These are phyloP conservation scores for Mycena amicta DNA, from an alignment of 768 basidiomycete genomes.

Conservation along the genomic window DNA sequence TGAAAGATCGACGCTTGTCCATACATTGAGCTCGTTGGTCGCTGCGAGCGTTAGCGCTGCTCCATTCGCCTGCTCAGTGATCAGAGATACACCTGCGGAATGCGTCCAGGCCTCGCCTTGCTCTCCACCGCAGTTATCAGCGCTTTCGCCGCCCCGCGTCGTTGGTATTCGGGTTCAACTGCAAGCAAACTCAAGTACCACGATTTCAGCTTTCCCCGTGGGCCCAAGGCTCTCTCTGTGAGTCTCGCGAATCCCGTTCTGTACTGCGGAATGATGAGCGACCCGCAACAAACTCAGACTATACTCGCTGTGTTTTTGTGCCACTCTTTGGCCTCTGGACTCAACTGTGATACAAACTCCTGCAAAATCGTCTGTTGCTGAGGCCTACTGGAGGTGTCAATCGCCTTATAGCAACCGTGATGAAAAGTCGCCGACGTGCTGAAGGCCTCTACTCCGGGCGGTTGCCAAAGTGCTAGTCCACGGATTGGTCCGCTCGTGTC, in stretches of 20 bases:
- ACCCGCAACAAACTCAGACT: conserved; percentile 2
- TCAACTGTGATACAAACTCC: conserved; percentile 8
- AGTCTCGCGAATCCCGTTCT: conserved; percentile 14
- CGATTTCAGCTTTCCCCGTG: conserved; percentile 16
- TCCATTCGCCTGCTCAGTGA: conserved; percentile 2
- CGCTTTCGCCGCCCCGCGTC: conserved; percentile 12
- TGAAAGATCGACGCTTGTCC: not conserved
- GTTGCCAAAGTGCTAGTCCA: conserved; percentile 21
- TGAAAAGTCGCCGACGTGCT: conserved; percentile 18
- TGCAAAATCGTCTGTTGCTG: conserved; percentile 6
- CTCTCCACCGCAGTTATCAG: conserved; percentile 14
- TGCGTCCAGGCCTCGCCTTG: conserved; percentile 6
- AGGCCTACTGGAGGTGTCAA: not conserved
- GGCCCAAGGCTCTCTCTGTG: conserved; percentile 20
- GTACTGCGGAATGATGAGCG: conserved; percentile 9
- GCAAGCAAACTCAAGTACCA: conserved; percentile 21
- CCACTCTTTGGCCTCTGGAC: conserved; percentile 15
- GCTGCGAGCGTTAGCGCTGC: conserved; percentile 15
- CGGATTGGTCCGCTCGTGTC: conserved; percentile 11
- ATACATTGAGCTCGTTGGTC: conserved; percentile 21
- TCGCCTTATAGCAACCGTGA: not conserved
- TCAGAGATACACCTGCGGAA: not conserved
- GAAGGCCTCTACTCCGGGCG: conserved; percentile 21
- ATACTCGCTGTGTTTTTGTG: conserved; percentile 7
- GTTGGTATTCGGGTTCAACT: conserved; percentile 15